Base-by-base conservation (phyloP, 129 eudicot genomes). In the Chrysanthemum lavandulifolium region DNA sequence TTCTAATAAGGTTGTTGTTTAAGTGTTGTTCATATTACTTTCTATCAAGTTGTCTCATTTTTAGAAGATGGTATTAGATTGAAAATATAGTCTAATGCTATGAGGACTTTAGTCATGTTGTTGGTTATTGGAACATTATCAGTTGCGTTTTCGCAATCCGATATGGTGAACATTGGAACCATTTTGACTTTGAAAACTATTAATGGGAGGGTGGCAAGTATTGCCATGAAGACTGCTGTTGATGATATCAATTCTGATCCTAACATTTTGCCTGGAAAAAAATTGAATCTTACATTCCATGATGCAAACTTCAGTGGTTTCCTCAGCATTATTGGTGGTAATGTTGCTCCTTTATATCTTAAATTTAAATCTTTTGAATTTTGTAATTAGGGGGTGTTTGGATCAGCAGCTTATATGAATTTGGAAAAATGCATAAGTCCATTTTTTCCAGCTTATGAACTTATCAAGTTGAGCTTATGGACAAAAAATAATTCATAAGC, bases 201-300 rank as follows among this genome's bases (percentile, higher is more conserved):
- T 48, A 90, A 74, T 57, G 97, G 96, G 54, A 82, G 62, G 69
- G 91, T 87, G 0, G 68, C 96, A 5, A 78, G 73, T 15, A 82
- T 90, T 54, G 96, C 98, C 47, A 90, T 93, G 97, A 74, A 81
- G 12, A 81, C 98, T 73, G 98, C 98, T 67, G 96, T 90, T 14
- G 69, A 81, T 15, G 98, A 93, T 78, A 71, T 93, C 25, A 93
- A 93, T 64, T 86, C 98, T 58, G 89, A 90, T 84, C 84, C 92
- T 53, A 77, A 14, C 31, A 13, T 93, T 79, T 90, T 93, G 21
- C 76, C 79, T 0, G 92, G 89, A 59, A 81, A 65, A 52, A 82
- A 64, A 67, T 77, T 90, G 27, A 68, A 52, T 61, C 90, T 93
- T 73, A 78, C 85, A 7, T 19, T 79, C n/a, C 91, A 84, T 54